Evolutionary conservation across 1,139 yeast genomes (phyloP).

Genomic region (Pichia sp.): DNA sequence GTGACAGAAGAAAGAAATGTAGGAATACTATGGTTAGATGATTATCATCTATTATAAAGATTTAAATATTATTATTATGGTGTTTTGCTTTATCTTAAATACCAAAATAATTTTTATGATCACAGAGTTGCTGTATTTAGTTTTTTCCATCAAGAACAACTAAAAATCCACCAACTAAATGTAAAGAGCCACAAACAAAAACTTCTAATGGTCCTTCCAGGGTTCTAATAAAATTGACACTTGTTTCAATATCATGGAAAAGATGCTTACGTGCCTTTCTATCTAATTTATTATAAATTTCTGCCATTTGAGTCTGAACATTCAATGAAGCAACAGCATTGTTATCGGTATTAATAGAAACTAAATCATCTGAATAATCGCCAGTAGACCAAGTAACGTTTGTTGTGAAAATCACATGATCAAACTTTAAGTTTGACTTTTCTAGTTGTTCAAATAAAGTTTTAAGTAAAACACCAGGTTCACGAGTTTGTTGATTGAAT

Average conservation of each 20-base stretch:
- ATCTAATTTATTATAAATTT: slow-evolving; percentile 60
- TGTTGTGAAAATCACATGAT: slow-evolving; percentile 79
- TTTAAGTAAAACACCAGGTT: slow-evolving; percentile 59
- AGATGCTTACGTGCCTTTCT: slow-evolving; percentile 43
- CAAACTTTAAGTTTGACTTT: slow-evolving; percentile 40
- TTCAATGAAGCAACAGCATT: slow-evolving; percentile 69
- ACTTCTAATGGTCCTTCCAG: slow-evolving; percentile 55
- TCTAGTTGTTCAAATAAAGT: slow-evolving; percentile 43
- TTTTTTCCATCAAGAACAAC: slow-evolving; percentile 60
- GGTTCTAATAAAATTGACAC: slow-evolving; percentile 48
- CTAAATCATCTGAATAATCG: slow-evolving; percentile 70
- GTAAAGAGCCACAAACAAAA: slow-evolving; percentile 90
- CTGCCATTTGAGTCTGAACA: slow-evolving; percentile 74
- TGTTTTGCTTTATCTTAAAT: too few relatives aligned
- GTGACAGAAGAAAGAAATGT: too few relatives aligned
- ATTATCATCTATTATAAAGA: too few relatives aligned
- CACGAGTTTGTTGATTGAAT: slow-evolving; percentile 93
- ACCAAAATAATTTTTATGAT: too few relatives aligned
- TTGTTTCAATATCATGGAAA: slow-evolving; percentile 69
- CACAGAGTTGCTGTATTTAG: too few relatives aligned
- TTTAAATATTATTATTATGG: too few relatives aligned
- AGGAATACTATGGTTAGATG: too few relatives aligned
- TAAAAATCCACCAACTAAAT: slow-evolving; percentile 87
- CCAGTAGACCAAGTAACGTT: slow-evolving; percentile 90
- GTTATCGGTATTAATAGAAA: slow-evolving; percentile 76